Evolutionary conservation across 2,329 filamentous ascomycete genomes (phyloP), one percentile per base, ranked within the genome.

Genomic region (Verticillium isaacii): DNA sequence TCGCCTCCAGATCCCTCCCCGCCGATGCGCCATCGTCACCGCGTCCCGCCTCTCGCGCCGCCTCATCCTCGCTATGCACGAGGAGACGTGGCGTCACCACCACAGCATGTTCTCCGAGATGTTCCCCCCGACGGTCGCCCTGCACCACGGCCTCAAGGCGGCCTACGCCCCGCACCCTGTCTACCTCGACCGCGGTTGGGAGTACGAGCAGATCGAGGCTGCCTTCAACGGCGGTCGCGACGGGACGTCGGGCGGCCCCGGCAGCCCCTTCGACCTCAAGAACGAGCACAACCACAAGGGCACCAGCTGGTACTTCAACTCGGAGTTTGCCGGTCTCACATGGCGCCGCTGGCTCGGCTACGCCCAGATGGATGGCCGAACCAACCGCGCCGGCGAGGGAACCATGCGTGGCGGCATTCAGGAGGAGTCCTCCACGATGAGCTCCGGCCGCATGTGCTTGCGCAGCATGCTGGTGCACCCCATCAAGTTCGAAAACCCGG

Each of bases 261-360:
- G 89, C 39, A 89, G 86, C 45, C 83, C 90, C 7, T 92, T 89
- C 67, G 86, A 88, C 61, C 69, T 82, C 23, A 82, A 85, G 66
- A 87, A 92, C 60, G 92, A 96, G 75, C 90, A 92, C 73, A 93
- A 93, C 74, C 92, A 94, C 78, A 85, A 86, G 68, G 91, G 92
- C 15, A 89, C 88, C 54, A 92, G 84, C 55, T 96, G 91, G 90
- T 96, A 94, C 74, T 96, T 92, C 74, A 90, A 92, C 68, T 88
- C 88, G 25, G 84, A 88, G 58, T 96, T 95, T 70, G 87, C 90
- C 1, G 84, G 88, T 5, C 84, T 89, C n/a, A 71, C 96, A 66
- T 96, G 92, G 85, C 82, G 89, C 58, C 81, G 91, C 55, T 96
- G 92, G 92, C 76, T 95, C 56, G 84, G 84, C 0, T 86, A 83